Conservation (phyloP, 495 filamentous ascomycete genomes). For the Penicillium daleae region DNA sequence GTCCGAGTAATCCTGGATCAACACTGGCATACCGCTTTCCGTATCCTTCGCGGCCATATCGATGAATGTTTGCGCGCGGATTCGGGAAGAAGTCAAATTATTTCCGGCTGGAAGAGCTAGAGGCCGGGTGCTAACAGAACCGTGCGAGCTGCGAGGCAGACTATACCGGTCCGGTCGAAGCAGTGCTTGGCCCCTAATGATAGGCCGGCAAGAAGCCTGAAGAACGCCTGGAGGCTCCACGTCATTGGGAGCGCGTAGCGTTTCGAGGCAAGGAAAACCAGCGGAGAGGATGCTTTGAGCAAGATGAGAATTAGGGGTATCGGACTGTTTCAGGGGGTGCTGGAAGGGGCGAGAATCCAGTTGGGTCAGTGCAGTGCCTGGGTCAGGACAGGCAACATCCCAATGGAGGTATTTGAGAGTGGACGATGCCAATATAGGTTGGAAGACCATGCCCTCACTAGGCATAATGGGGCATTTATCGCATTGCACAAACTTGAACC, state of each 20-base stretch:
- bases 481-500: constrained; percentile 73
- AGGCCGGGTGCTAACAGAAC: constrained; percentile 47
- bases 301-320: constrained; percentile 69
- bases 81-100: constrained; percentile 51
- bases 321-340: constrained; percentile 37
- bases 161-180: constrained; percentile 54
- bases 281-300: constrained; percentile 69
- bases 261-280: constrained; percentile 72
- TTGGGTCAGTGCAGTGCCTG: constrained; percentile 43
- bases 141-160: constrained; percentile 52
- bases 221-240: constrained; percentile 67
- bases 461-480: constrained; percentile 61
- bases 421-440: constrained; percentile 69
- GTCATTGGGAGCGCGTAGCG: constrained; percentile 73
- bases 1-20: constrained; percentile 52
- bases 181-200: constrained; percentile 50
- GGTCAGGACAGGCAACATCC: constrained; percentile 67
- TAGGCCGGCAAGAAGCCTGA: constrained; percentile 70
- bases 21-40: constrained; percentile 45
- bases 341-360: constrained; percentile 47
- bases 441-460: constrained; percentile 61
- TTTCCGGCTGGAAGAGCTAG: constrained; percentile 50
- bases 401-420: constrained; percentile 75
- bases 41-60: constrained; percentile 52
- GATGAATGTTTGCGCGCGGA: constrained; percentile 54